phyloP scores from a whole-genome alignment of 805 yeast species.

The Torulaspora delbrueckii region DNA sequence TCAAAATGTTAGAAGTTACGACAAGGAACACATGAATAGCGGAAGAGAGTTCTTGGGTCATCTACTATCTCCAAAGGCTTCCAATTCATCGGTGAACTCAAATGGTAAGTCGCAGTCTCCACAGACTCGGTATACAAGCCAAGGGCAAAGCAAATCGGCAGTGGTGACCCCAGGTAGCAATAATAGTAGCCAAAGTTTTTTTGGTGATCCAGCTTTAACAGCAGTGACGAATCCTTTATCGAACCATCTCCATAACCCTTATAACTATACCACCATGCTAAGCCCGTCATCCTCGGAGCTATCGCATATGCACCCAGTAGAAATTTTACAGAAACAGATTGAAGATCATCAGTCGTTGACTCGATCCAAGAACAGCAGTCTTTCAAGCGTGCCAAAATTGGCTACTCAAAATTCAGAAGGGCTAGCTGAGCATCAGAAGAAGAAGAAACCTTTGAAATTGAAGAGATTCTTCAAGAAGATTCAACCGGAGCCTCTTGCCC shows the following conservation, averaged over 20 bases:
- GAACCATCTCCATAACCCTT: constrained; percentile 18
- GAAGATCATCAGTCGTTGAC: constrained; percentile 19
- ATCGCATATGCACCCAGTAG: constrained; percentile 30
- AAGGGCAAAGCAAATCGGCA: background rate
- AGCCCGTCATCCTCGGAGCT: constrained; percentile 15
- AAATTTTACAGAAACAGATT: constrained; percentile 26
- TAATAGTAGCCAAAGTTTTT: constrained; percentile 2
- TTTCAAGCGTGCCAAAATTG: constrained; percentile 8
- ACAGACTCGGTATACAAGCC: background rate
- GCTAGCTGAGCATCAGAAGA: constrained; percentile 3
- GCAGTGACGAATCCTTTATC: constrained; percentile 12
- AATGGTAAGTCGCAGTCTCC: constrained; percentile 6
- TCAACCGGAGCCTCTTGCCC: constrained; percentile 13
- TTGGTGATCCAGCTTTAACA: constrained; percentile 5
- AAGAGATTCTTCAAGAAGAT: constrained; percentile 51
- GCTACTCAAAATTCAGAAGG: constrained; percentile 3
- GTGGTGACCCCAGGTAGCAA: background rate
- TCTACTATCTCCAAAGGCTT: constrained; percentile 8
- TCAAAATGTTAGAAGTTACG: background rate
- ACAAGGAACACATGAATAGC: constrained; percentile 4
- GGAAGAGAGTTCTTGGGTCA: constrained; percentile 11
- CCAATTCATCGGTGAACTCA: constrained; percentile 7
- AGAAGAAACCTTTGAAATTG: constrained; percentile 32
- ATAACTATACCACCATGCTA: constrained; percentile 9
- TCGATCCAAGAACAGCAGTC: constrained; percentile 6